These are phyloP conservation scores for Cunninghamia lanceolata DNA, from an alignment of 75 land plant species.

Conservation along the genomic window DNA sequence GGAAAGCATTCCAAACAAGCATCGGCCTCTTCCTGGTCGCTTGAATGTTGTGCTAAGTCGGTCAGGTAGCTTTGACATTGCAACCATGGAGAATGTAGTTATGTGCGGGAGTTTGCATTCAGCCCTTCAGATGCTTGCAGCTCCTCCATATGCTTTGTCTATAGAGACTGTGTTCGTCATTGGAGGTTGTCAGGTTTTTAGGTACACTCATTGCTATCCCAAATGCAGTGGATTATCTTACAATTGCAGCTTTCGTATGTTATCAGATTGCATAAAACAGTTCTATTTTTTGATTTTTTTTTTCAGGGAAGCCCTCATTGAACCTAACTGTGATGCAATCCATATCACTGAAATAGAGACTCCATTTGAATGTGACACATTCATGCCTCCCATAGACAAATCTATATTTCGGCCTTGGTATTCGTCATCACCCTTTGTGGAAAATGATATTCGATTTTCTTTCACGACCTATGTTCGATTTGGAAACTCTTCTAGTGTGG, in stretches of 20 bases:
- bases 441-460: conserved; percentile 65
- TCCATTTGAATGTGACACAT: conserved; percentile 83
- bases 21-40: conserved; percentile 83
- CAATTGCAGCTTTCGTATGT: not conserved
- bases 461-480: conserved; percentile 82
- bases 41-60: conserved; percentile 91
- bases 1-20: conserved; percentile 78
- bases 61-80: conserved; percentile 48
- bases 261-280: not conserved
- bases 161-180: conserved; percentile 88
- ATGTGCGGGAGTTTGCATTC: conserved; percentile 64
- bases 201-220: conserved; percentile 28
- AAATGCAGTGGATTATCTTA: not conserved
- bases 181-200: conserved; percentile 86
- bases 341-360: conserved; percentile 83
- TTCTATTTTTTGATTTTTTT: not conserved
- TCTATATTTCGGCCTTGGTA: conserved; percentile 78
- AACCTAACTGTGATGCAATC: conserved; percentile 85
- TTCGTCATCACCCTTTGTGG: conserved; percentile 69
- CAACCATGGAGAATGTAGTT: conserved; percentile 51
- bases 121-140: conserved; percentile 72
- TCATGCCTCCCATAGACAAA: conserved; percentile 69
- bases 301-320: conserved; percentile 78
- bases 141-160: conserved; percentile 56
- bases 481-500: conserved; percentile 15